phyloP scores from a whole-genome alignment of 306 rosid genomes.

The Vigna hirtella region DNA sequence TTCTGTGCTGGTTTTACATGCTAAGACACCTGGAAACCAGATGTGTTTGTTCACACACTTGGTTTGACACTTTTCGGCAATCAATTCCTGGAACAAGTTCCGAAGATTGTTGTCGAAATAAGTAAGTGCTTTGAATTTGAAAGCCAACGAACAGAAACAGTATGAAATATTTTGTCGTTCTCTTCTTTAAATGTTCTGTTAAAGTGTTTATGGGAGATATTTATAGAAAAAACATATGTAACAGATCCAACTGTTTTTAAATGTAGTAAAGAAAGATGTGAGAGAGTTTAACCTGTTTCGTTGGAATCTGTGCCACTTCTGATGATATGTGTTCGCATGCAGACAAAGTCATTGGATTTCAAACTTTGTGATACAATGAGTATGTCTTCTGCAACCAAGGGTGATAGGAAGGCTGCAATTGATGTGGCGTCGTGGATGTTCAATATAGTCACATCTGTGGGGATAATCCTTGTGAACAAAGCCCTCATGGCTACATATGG shows the following conservation, averaged over 20 bases:
- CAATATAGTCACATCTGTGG: slow-evolving; percentile 81
- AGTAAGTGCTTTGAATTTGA: background rate
- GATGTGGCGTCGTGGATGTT: slow-evolving; percentile 84
- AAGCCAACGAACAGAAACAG: background rate
- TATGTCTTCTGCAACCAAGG: slow-evolving; percentile 65
- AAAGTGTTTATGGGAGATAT: background rate
- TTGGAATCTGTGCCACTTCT: slow-evolving; percentile 38
- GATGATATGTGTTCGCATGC: slow-evolving; percentile 25
- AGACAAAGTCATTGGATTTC: slow-evolving; percentile 41
- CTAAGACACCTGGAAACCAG: background rate
- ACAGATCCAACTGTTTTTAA: background rate
- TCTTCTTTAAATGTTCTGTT: background rate
- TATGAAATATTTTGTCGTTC: background rate
- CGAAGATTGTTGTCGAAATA: background rate
- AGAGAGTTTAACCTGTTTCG: background rate
- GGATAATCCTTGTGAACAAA: slow-evolving; percentile 78
- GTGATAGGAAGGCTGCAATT: slow-evolving; percentile 59
- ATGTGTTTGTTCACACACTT: slow-evolving; percentile 9
- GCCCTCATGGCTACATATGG: slow-evolving; percentile 77
- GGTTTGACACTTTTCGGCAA: background rate
- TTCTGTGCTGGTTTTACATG: background rate
- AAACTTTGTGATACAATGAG: slow-evolving; percentile 15
- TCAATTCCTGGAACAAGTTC: background rate
- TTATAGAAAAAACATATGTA: background rate
- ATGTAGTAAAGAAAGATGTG: background rate